phyloP scores from a whole-genome alignment of 441 rosid genomes.

The Lepidium campestre region DNA sequence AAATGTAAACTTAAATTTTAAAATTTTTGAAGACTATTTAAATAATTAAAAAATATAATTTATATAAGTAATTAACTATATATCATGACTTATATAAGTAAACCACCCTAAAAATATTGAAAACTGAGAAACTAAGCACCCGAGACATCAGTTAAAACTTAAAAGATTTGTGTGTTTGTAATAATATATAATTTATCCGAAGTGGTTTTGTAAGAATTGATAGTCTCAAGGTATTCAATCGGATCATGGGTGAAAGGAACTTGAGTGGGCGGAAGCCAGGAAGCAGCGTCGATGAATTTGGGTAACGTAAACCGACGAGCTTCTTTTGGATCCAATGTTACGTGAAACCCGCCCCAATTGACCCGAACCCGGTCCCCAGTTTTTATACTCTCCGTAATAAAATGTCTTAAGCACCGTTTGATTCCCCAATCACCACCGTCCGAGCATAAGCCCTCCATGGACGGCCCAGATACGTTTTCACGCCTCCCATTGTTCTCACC shows the following conservation, averaged over 20 bases:
- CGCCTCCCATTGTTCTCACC: slow-evolving; percentile 29
- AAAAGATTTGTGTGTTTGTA: too few relatives aligned
- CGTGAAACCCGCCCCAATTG: slow-evolving; percentile 15
- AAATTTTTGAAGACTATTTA: too few relatives aligned
- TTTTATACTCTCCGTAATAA: slow-evolving; percentile 15
- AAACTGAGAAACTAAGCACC: too few relatives aligned
- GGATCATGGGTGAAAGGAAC: slow-evolving; percentile 15
- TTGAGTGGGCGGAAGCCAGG: slow-evolving; percentile 9
- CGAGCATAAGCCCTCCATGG: slow-evolving; percentile 72
- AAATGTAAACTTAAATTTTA: too few relatives aligned
- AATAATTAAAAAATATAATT: too few relatives aligned
- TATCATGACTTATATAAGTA: too few relatives aligned
- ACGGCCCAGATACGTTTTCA: slow-evolving; percentile 58
- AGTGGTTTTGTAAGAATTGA: too few relatives aligned
- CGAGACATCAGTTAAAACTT: too few relatives aligned
- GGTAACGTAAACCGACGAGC: slow-evolving; percentile 12
- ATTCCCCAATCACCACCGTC: slow-evolving; percentile 37
- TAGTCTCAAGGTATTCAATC: too few relatives aligned
- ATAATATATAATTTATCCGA: too few relatives aligned
- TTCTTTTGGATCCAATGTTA: background rate
- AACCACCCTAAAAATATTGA: too few relatives aligned
- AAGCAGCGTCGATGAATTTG: slow-evolving; percentile 6
- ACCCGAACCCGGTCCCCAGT: slow-evolving; percentile 21
- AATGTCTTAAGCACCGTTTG: background rate
- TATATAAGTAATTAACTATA: too few relatives aligned